Percentiles rank a stretch among this genome's conserved stretches.
phyloP scores from a whole-genome alignment of 2,329 filamentous ascomycete species.

The Fusarium fujikuroi region DNA sequence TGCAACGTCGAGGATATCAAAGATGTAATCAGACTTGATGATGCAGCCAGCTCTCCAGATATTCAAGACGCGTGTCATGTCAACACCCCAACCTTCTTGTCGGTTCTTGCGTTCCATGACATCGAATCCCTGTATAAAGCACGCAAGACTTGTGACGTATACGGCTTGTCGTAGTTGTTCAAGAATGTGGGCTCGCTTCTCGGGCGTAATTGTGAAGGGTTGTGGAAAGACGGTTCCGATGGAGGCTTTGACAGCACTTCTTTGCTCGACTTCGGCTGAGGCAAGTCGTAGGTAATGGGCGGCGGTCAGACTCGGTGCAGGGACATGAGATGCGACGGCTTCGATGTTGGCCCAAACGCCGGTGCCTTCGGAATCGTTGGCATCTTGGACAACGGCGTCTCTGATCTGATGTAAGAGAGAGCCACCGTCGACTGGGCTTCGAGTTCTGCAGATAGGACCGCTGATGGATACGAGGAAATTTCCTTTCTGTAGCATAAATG shows the following conservation, averaged over 20 bases:
- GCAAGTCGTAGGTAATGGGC: slow-evolving; percentile 72
- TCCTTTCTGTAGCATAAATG: slow-evolving; percentile 42
- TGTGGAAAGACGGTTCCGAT: slow-evolving; percentile 4
- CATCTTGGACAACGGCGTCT: slow-evolving; percentile 78
- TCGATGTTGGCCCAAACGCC: slow-evolving; percentile 73
- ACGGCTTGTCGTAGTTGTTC: slow-evolving; percentile 69
- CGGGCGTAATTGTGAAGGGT: neutral
- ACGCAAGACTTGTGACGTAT: slow-evolving; percentile 69
- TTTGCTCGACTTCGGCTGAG: slow-evolving; percentile 68
- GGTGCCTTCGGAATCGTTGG: slow-evolving; percentile 73
- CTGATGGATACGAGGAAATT: slow-evolving; percentile 74
- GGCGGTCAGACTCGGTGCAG: slow-evolving; percentile 70
- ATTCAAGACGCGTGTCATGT: slow-evolving; percentile 62
- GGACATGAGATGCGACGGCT: slow-evolving; percentile 69
- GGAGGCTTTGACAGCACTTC: slow-evolving; percentile 57
- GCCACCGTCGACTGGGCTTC: slow-evolving; percentile 51
- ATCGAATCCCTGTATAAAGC: slow-evolving; percentile 74
- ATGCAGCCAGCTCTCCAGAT: slow-evolving; percentile 79
- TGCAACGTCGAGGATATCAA: slow-evolving; percentile 64
- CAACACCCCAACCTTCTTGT: slow-evolving; percentile 68
- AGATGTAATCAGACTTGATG: slow-evolving; percentile 74
- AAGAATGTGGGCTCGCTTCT: slow-evolving; percentile 50
- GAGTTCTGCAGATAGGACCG: slow-evolving; percentile 67
- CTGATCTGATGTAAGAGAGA: slow-evolving; percentile 70
- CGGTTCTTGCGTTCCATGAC: slow-evolving; percentile 69